phyloP scores from a whole-genome alignment of 1,139 yeast species.

The Taiozyma sp. region DNA sequence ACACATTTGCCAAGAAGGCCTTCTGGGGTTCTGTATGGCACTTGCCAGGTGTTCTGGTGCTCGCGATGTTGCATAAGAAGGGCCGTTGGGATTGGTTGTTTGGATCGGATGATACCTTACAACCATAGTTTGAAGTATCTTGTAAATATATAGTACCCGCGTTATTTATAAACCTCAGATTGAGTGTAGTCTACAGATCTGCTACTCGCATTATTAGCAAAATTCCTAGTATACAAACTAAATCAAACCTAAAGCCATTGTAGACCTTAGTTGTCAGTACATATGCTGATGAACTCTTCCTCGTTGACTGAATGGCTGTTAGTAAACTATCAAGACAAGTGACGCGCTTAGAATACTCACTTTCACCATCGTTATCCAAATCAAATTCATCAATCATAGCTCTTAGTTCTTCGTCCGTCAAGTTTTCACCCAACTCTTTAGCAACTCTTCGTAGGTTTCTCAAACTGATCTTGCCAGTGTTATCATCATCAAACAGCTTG shows the following conservation, averaged over 20 bases:
- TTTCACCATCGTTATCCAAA: slow-evolving; percentile 93
- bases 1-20: slow-evolving; percentile 67
- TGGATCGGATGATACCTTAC: slow-evolving; percentile 13
- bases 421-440: slow-evolving; percentile 85
- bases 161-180: not conserved
- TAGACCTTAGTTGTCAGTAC: slow-evolving; percentile 49
- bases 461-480: slow-evolving; percentile 78
- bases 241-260: not conserved
- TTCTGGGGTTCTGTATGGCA: slow-evolving; percentile 97
- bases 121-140: not conserved
- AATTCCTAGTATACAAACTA: not conserved
- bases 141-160: not conserved
- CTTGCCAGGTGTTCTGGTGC: slow-evolving; percentile 78
- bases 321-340: slow-evolving; percentile 1
- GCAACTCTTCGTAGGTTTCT: slow-evolving; percentile 86
- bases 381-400: slow-evolving; percentile 99
- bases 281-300: slow-evolving; percentile 88
- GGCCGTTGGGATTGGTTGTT: slow-evolving; percentile 89
- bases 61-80: slow-evolving; percentile 92
- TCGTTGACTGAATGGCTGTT: slow-evolving; percentile 48
- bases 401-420: slow-evolving; percentile 85
- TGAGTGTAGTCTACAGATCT: not conserved
- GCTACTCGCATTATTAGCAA: not conserved
- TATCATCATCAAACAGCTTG: slow-evolving; percentile 82
- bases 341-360: slow-evolving; percentile 1